These are phyloP conservation scores for Rhazya stricta DNA, from an alignment of 257 asterid genomes.

Conservation along the genomic window DNA sequence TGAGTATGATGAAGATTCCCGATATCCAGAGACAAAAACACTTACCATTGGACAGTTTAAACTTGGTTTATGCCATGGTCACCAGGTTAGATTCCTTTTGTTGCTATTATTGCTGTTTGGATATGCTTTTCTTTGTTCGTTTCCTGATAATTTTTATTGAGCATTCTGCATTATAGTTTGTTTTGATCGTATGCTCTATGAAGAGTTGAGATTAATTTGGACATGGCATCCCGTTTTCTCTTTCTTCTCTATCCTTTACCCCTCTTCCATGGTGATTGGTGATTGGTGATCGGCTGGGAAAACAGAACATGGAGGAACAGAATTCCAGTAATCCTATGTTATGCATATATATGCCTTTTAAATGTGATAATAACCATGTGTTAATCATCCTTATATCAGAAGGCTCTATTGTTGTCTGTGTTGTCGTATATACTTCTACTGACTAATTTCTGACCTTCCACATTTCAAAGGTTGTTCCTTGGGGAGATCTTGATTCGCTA, in stretches of 20 bases:
- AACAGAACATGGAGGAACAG: neutral
- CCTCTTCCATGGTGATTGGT: neutral
- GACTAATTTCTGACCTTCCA: neutral
- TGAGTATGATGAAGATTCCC: constrained; percentile 26
- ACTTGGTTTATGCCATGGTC: constrained; percentile 33
- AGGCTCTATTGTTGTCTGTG: neutral
- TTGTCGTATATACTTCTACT: neutral
- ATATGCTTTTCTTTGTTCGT: neutral
- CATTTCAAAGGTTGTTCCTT: constrained; percentile 12
- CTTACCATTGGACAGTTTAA: constrained; percentile 32
- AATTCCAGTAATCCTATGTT: too few species aligned
- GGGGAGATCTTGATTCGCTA: constrained; percentile 23
- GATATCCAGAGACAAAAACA: constrained; percentile 30
- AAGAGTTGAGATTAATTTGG: neutral
- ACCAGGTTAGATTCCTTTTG: constrained; percentile 18
- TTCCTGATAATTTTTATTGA: neutral
- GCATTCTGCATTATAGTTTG: neutral
- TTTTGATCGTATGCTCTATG: neutral
- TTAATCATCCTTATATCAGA: neutral
- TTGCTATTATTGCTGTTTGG: neutral
- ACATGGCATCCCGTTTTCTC: neutral
- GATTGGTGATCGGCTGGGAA: neutral
- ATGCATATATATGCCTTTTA: neutral
- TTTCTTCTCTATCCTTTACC: neutral
- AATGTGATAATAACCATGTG: neutral